Evolutionary conservation across 1,284 basidiomycete genomes (phyloP), one percentile per base, ranked within the genome.

Genomic region (Mycosarcoma mackinlayi): DNA sequence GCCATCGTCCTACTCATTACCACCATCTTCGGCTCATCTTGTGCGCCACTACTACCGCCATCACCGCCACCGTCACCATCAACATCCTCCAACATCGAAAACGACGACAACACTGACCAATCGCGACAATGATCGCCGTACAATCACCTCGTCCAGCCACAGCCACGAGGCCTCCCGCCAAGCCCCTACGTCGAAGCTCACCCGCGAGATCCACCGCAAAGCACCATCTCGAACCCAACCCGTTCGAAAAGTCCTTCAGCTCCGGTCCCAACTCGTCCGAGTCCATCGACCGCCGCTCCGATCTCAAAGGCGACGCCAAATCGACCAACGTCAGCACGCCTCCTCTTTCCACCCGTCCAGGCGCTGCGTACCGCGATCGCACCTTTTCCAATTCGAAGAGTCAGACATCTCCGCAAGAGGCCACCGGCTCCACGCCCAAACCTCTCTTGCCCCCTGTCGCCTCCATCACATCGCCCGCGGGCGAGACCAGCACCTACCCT

Each of bases 241-340:
- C 94, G 0, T 98, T 97, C 80, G 94, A 98, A 82, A 91, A 93
- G 84, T 94, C 92, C 49, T 98, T 97, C 84, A 88, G 88, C 86
- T 76, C 86, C 87, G 74, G 77, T 78, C 47, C 77, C 78, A 39
- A 45, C 21, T 81, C 73, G 79, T 84, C 84, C 25, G 61, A 60
- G 11, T 58, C 69, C 18, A n/a, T 57, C 41, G 68, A 71, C 4
- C 63, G 69, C 47, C 63, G 73, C 28, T 16, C 38, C 39, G 62
- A 65, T 28, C 25, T 57, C 39, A 74, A 73, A 28, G 16, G 13
- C 16, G 73, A 57, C 21, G 11, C 35, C 49, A 65, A 62, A 24
- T 16, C 51, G 41, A 66, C 51, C 46, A 66, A 40, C 52, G 31
- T 60, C 45, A 67, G 52, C 62, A 68, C 63, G n/a, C 71, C 61